Evolutionary conservation across 2,329 filamentous ascomycete species (phyloP).

Genomic region (Ramularia collo-cygni): DNA sequence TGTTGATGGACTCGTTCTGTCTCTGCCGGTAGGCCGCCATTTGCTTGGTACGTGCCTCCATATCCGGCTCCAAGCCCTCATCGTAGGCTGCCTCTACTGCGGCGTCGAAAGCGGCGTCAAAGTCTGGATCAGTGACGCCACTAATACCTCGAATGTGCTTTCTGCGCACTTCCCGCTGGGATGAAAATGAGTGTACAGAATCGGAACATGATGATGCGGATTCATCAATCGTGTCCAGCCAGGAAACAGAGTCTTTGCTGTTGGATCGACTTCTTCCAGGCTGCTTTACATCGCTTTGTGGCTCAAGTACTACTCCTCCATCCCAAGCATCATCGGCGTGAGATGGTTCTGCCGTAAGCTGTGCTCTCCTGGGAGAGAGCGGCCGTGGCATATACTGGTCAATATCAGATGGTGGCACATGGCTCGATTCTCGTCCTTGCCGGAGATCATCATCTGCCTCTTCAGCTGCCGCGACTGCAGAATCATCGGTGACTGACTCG

Average conservation of each 20-base stretch:
- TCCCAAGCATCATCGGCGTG: conserved; percentile 11
- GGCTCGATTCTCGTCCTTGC: conserved; percentile 9
- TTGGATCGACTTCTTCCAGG: conserved; percentile 9
- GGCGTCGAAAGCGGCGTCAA: conserved; percentile 88
- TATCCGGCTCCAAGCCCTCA: conserved; percentile 74
- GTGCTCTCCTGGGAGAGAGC: conserved; percentile 57
- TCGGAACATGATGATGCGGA: conserved; percentile 73
- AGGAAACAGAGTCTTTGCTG: conserved; percentile 27
- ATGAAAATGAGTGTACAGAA: conserved; percentile 69
- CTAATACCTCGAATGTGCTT: conserved; percentile 64
- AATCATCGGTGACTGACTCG: neutral
- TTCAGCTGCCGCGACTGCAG: neutral
- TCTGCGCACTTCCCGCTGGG: conserved; percentile 59
- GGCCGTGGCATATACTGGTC: conserved; percentile 60
- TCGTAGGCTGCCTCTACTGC: conserved; percentile 95
- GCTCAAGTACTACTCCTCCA: conserved; percentile 8
- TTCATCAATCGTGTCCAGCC: conserved; percentile 61
- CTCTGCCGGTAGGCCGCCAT: conserved; percentile 13
- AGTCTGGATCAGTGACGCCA: conserved; percentile 75
- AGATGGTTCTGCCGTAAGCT: conserved; percentile 25
- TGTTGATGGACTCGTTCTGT: conserved; percentile 18
- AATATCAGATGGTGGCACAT: conserved; percentile 30
- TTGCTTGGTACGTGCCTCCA: conserved; percentile 37
- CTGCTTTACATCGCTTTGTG: neutral
- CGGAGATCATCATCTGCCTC: conserved; percentile 1